A percentile compares a stretch with the other conserved stretches of the same genome.
Evolutionary conservation across 2,329 filamentous ascomycete species (phyloP).

Genomic region (Penicillium sp.): DNA sequence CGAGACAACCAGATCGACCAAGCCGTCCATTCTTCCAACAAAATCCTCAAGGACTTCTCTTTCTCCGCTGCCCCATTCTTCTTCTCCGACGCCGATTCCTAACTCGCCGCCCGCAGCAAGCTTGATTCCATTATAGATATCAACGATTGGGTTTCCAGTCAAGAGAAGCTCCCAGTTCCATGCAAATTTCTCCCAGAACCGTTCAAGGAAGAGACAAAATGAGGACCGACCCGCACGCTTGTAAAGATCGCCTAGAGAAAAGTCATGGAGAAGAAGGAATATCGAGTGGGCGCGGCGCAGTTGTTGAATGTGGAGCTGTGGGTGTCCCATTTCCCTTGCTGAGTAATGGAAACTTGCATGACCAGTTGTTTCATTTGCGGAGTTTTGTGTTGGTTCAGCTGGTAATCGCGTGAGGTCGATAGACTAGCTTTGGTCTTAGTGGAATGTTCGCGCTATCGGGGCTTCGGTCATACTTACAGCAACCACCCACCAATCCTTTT

Average conservation of each 20-base stretch:
- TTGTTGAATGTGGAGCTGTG: slow-evolving; percentile 74
- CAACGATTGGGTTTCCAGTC: slow-evolving; percentile 80
- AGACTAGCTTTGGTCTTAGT: slow-evolving; percentile 52
- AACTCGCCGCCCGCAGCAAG: slow-evolving; percentile 87
- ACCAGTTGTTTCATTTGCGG: slow-evolving; percentile 37
- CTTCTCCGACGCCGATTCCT: slow-evolving; percentile 90
- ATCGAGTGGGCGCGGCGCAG: slow-evolving; percentile 76
- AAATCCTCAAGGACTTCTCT: slow-evolving; percentile 91
- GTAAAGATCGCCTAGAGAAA: slow-evolving; percentile 70
- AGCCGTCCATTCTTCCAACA: slow-evolving; percentile 72
- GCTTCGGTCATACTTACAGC: slow-evolving; percentile 60
- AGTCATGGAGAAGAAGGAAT: slow-evolving; percentile 85
- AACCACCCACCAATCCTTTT: slow-evolving; percentile 92
- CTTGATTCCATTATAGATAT: slow-evolving; percentile 80
- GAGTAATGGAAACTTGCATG: slow-evolving; percentile 71
- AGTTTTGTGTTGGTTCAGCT: slow-evolving; percentile 48
- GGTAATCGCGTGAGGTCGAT: slow-evolving; percentile 78
- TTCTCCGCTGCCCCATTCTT: slow-evolving; percentile 91
- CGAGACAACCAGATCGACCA: slow-evolving; percentile 84
- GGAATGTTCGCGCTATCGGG: not conserved
- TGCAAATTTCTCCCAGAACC: slow-evolving; percentile 75
- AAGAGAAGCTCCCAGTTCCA: slow-evolving; percentile 81
- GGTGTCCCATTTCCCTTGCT: slow-evolving; percentile 82
- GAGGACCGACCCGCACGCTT: slow-evolving; percentile 62
- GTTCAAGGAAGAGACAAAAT: slow-evolving; percentile 70